Evolutionary conservation across 805 yeast genomes (phyloP).

Genomic region (Yarrowia divulgata): DNA sequence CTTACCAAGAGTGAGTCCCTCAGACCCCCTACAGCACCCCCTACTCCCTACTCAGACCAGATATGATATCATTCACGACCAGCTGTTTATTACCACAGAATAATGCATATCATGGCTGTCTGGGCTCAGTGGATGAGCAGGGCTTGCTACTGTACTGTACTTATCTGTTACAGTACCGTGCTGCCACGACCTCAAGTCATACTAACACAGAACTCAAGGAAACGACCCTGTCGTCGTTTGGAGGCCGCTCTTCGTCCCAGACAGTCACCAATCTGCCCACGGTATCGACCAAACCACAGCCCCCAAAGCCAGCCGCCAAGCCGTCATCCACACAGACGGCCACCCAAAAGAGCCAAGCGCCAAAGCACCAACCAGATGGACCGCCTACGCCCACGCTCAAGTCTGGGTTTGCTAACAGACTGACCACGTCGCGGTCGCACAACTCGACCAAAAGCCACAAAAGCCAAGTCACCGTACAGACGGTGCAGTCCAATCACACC

Average conservation of each 20-base stretch:
- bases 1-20: conserved; percentile 24
- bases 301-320: too few species aligned
- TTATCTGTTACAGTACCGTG: too few species aligned
- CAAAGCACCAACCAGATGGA: neutral
- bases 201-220: conserved; percentile 36
- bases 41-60: too few species aligned
- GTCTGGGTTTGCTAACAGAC: conserved; percentile 19
- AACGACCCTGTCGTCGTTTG: conserved; percentile 30
- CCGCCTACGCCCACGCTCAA: conserved; percentile 14
- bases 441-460: conserved; percentile 22
- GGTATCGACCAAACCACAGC: conserved; percentile 15
- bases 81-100: too few species aligned
- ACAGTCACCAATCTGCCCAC: conserved; percentile 21
- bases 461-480: conserved; percentile 24
- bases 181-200: too few species aligned
- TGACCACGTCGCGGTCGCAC: conserved; percentile 9
- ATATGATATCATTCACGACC: neutral
- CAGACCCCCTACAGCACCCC: too few species aligned
- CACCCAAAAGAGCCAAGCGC: neutral
- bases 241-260: conserved; percentile 33
- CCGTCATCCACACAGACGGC: neutral
- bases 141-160: too few species aligned
- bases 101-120: neutral
- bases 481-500: conserved; percentile 6
- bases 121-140: neutral